Percentiles rank a stretch among this genome's conserved stretches.
Conservation (phyloP, 495 filamentous ascomycete genomes). For the Podospora pseudoanserina region DNA sequence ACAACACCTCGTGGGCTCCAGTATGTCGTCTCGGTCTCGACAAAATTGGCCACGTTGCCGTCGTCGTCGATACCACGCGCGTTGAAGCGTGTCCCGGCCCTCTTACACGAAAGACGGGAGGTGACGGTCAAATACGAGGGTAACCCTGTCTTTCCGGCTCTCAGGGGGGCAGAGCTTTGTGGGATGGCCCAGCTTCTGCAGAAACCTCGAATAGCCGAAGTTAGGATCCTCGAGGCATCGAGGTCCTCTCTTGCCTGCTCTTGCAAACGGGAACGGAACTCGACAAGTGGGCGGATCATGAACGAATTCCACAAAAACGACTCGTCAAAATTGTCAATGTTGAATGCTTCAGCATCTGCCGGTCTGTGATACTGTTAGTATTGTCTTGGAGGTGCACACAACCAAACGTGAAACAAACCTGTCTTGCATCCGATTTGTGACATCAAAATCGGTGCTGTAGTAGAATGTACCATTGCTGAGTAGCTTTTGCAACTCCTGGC, state of each 20-base stretch:
- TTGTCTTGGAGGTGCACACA: not conserved
- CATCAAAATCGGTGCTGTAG: constrained; percentile 94
- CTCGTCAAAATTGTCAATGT: constrained; percentile 79
- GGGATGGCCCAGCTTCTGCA: constrained; percentile 79
- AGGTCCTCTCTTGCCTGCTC: constrained; percentile 67
- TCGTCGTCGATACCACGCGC: constrained; percentile 95
- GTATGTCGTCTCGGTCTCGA: constrained; percentile 62
- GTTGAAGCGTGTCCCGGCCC: constrained; percentile 95
- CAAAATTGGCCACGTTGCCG: constrained; percentile 90
- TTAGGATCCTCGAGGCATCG: constrained; percentile 82
- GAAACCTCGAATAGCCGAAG: constrained; percentile 91
- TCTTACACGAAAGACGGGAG: constrained; percentile 83
- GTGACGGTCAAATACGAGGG: constrained; percentile 83
- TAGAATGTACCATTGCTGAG: constrained; percentile 95
- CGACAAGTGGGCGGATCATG: constrained; percentile 89
- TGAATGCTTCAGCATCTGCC: constrained; percentile 59
- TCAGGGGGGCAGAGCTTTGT: constrained; percentile 48
- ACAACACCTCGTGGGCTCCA: constrained; percentile 72
- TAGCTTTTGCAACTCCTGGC: constrained; percentile 82
- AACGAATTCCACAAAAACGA: constrained; percentile 96
- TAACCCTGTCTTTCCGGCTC: constrained; percentile 62
- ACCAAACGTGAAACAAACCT: constrained; percentile 48
- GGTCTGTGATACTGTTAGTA: constrained; percentile 35
- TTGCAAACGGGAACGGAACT: constrained; percentile 77
- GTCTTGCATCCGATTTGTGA: constrained; percentile 90